phyloP scores from a whole-genome alignment of 1,284 basidiomycete species.

The Phellinidium pouzarii region DNA sequence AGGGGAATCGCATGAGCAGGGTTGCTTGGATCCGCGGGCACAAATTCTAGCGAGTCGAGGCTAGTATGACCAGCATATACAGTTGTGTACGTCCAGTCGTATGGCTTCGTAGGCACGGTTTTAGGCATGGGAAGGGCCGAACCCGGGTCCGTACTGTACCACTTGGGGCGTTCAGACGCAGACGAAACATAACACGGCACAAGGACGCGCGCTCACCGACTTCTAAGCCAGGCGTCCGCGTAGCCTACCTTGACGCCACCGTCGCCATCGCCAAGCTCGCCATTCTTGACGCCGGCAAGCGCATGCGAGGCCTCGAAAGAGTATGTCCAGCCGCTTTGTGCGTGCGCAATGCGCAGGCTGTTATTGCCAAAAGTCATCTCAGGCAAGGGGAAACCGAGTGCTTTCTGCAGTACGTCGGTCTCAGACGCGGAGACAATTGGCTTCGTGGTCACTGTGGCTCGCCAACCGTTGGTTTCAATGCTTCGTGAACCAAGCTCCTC shows the following conservation, averaged over 20 bases:
- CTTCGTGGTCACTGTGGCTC: conserved; percentile 55
- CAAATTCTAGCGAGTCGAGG: conserved; percentile 35
- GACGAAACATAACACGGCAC: neutral
- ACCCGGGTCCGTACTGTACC: conserved; percentile 51
- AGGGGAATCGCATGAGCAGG: conserved; percentile 67
- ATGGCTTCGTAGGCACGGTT: conserved; percentile 76
- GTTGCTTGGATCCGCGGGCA: conserved; percentile 45
- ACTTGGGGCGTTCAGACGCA: conserved; percentile 16
- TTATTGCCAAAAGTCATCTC: conserved; percentile 98
- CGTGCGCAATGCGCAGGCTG: conserved; percentile 58
- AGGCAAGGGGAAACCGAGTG: conserved; percentile 75
- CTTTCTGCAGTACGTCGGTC: conserved; percentile 59
- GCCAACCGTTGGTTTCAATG: conserved; percentile 61
- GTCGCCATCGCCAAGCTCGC: conserved; percentile 69
- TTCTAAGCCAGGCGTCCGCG: conserved; percentile 90
- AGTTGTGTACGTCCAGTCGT: conserved; percentile 98
- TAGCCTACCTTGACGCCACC: conserved; percentile 92
- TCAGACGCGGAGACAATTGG: conserved; percentile 74
- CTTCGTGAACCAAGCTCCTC: conserved; percentile 62
- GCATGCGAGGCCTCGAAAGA: conserved; percentile 68
- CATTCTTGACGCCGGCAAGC: conserved; percentile 69
- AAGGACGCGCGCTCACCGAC: conserved; percentile 50
- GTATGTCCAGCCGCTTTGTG: conserved; percentile 56
- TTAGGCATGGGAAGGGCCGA: conserved; percentile 63
- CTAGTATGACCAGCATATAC: conserved; percentile 66